Evolutionary conservation across 352 stramenopile species (phyloP).

Genomic region (Thraustochytrium striatum): DNA sequence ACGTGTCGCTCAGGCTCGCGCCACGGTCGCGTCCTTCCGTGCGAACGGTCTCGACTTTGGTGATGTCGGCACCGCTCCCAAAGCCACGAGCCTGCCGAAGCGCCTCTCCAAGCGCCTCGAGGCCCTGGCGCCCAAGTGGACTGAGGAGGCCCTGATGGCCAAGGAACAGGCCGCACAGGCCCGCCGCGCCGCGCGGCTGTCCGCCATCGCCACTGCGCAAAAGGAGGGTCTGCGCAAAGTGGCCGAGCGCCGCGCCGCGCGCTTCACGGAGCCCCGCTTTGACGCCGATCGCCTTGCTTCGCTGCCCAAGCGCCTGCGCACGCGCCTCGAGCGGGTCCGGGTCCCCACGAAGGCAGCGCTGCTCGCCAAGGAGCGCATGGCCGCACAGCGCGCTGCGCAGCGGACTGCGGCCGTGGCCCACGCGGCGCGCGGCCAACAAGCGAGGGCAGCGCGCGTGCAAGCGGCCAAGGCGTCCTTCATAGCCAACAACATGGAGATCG

Average conservation of each 20-base stretch:
- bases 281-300: neutral
- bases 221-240: neutral
- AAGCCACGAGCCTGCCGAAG: neutral
- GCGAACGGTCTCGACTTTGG: slow-evolving; percentile 37
- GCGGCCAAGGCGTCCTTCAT: neutral
- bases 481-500: neutral
- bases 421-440: neutral
- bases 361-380: neutral
- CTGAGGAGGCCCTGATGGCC: neutral
- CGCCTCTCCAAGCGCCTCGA: neutral
- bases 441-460: neutral
- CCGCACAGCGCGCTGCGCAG: neutral
- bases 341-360: neutral
- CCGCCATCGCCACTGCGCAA: neutral
- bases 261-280: neutral
- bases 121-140: slow-evolving; percentile 15
- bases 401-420: neutral
- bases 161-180: neutral
- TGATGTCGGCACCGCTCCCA: neutral
- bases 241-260: neutral
- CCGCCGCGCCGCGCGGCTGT: neutral
- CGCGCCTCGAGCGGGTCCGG: neutral
- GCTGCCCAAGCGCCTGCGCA: neutral
- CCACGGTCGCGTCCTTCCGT: neutral
- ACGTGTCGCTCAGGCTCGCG: neutral